Evolutionary conservation across 2,329 filamentous ascomycete genomes (phyloP), one percentile per base, ranked within the genome.

Genomic region (Emergomyces africanus): DNA sequence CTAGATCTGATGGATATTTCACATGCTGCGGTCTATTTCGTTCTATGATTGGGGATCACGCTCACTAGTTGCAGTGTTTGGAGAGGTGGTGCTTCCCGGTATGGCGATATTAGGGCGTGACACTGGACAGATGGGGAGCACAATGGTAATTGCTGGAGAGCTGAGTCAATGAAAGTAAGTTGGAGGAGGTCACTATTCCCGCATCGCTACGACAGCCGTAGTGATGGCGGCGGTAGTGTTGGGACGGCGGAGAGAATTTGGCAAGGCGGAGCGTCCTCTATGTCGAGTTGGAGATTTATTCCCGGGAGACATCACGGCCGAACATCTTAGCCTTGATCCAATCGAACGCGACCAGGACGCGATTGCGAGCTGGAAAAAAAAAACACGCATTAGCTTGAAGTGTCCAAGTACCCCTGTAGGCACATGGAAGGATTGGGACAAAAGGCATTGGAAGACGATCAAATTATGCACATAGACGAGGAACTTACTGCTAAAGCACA

Each of bases 291-390:
- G 8, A 8, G 12, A 3, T 54, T 70, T 75, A 78, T 69, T 78
- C 75, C 62, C 75, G 69, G 49, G 75, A 77, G 60, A 97, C 89
- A 70, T 99, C 94, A 73, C 94, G 90, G 63, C 94, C 94, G 71
- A 99, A 99, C 61, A 94, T 78, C 80, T 95, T 95, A 67, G 91
- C 90, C 83, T 99, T 99, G 74, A 92, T 75, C 94, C 94, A 99
- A 78, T 99, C 94, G 69, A 96, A 80, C 64, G 89, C 78, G 67
- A 99, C 94, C 57, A 99, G 83, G 67, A 97, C 83, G 72, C 94
- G 87, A 80, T 99, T 99, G 68, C 94, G 90, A 63, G 89, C 89
- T 95, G 64, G 51, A 57, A 42, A 54, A 25, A 53, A 57, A 42
- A 54, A 25, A 56, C 37, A 14, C 10, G 39, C 20, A 25, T 55